phyloP scores from a whole-genome alignment of 176 grass and related monocot genomes.

The Ampelocalamus luodianensis region DNA sequence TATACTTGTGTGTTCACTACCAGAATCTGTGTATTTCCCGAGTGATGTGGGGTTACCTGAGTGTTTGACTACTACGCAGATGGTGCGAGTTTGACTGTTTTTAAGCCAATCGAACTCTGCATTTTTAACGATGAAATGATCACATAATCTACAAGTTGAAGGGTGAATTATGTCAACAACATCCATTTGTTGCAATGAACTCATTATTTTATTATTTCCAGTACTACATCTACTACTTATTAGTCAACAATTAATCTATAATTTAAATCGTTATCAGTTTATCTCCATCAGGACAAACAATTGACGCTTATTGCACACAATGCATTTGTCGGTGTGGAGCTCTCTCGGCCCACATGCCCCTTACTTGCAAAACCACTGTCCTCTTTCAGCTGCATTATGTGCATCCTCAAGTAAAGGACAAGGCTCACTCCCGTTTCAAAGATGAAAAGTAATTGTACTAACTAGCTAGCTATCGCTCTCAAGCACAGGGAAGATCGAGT shows the following conservation, averaged over 20 bases:
- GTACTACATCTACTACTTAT: neutral
- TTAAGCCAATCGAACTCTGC: neutral
- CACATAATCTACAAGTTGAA: neutral
- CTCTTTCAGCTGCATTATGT: conserved; percentile 35
- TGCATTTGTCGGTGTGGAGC: conserved; percentile 18
- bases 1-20: neutral
- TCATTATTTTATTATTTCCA: neutral
- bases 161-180: neutral
- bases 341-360: conserved; percentile 29
- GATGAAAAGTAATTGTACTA: conserved; percentile 31
- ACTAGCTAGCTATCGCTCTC: conserved; percentile 19
- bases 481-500: neutral
- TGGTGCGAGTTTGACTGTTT: neutral
- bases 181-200: neutral
- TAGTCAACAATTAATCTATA: neutral
- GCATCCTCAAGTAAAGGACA: conserved; percentile 47
- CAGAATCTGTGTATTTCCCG: neutral
- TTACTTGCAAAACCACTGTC: neutral
- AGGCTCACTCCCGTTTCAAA: neutral
- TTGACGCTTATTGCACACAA: neutral
- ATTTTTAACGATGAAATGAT: neutral
- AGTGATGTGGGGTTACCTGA: neutral
- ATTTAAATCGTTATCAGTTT: neutral
- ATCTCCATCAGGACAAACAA: conserved; percentile 15
- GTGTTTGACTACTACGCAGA: neutral